These are phyloP conservation scores for Phoma sp. DNA, from an alignment of 2,329 filamentous ascomycete species.

Conservation along the genomic window DNA sequence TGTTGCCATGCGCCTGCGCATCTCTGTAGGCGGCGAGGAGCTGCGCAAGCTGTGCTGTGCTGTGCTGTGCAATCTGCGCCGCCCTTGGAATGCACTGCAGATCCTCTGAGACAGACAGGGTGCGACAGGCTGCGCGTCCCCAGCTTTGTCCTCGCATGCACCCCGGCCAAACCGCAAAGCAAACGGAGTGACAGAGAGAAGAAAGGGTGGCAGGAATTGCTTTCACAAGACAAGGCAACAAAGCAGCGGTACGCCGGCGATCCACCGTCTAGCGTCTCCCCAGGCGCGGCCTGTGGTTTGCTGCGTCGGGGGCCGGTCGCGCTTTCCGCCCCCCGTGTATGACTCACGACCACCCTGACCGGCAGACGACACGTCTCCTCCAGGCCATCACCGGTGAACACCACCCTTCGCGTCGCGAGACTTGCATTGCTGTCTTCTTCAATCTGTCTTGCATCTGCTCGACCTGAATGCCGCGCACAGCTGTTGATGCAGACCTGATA, in stretches of 20 bases:
- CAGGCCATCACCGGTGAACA: conserved; percentile 18
- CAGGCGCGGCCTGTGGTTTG: conserved; percentile 21
- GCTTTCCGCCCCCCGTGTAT: conserved; percentile 24
- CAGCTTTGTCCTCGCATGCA: conserved; percentile 19
- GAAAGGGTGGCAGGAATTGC: conserved; percentile 9
- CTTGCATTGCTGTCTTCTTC: conserved; percentile 2
- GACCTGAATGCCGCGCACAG: background rate
- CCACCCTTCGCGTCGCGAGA: conserved; percentile 8
- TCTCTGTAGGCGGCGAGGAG: conserved; percentile 4
- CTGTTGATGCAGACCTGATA: conserved; percentile 5
- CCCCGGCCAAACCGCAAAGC: conserved; percentile 10
- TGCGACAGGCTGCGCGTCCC: conserved; percentile 25
- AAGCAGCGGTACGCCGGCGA: conserved; percentile 16
- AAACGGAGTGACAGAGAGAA: conserved; percentile 16
- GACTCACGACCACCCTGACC: conserved; percentile 31
- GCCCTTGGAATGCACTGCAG: conserved; percentile 27
- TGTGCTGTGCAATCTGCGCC: conserved; percentile 4
- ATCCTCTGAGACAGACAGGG: conserved; percentile 28
- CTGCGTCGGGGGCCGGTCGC: conserved; percentile 8
- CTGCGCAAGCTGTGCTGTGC: conserved; percentile 8
- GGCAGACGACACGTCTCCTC: conserved; percentile 21
- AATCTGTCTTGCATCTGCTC: conserved; percentile 6
- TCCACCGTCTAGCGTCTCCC: conserved; percentile 9
- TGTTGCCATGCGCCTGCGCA: conserved; percentile 15
- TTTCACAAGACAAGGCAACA: conserved; percentile 18